These are phyloP conservation scores for Dunaliella sp. DNA, from an alignment of 139 green algal species.

Conservation along the genomic window DNA sequence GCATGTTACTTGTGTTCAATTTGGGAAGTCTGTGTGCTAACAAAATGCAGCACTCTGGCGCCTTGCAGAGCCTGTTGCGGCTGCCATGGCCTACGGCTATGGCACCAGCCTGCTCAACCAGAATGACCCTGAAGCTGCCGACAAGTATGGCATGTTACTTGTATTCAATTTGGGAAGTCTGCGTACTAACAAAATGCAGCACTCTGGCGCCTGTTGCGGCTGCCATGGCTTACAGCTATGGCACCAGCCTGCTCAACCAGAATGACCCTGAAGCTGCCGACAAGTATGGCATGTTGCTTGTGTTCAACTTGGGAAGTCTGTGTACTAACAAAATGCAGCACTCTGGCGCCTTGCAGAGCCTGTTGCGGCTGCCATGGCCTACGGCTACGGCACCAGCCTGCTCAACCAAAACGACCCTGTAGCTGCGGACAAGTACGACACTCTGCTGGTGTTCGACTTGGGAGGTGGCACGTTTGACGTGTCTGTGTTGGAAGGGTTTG, in stretches of 20 bases:
- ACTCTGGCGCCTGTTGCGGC: neutral
- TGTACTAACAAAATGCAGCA: neutral
- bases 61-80: constrained; percentile 67
- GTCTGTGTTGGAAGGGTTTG: constrained; percentile 75
- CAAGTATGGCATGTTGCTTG: neutral
- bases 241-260: neutral
- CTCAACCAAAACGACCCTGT: neutral
- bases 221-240: neutral
- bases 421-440: constrained; percentile 33
- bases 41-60: no score
- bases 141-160: constrained; percentile 57
- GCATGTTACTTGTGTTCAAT: no score
- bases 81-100: constrained; percentile 75
- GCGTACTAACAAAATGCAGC: no score
- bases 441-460: constrained; percentile 82
- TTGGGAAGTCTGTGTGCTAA: no score
- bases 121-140: constrained; percentile 38
- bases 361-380: constrained; percentile 74
- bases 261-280: no score
- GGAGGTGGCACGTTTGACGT: constrained; percentile 83
- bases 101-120: no score
- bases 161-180: constrained; percentile 87
- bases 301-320: neutral
- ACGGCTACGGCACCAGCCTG: constrained; percentile 60
- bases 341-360: constrained; percentile 50